Evolutionary conservation across 163 green algal genomes (phyloP).

Genomic region (Coccomyxa subellipsoidea): DNA sequence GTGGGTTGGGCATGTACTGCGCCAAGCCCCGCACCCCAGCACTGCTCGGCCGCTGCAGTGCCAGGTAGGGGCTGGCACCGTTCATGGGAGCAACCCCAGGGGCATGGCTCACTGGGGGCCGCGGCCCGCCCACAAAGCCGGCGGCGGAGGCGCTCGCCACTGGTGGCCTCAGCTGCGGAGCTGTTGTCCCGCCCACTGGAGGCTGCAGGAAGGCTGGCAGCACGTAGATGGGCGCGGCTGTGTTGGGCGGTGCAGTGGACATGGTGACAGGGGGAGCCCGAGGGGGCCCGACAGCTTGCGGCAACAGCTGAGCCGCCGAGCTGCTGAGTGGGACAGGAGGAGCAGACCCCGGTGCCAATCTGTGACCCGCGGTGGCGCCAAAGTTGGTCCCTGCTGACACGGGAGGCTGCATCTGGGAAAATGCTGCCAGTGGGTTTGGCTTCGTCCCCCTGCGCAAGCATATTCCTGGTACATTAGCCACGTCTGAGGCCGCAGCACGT

Average conservation of each 20-base stretch:
- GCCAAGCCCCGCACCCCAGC: no score
- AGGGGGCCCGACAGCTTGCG: not conserved
- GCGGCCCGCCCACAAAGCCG: not conserved
- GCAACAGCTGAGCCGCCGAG: not conserved
- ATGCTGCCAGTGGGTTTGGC: not conserved
- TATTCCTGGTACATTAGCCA: not conserved
- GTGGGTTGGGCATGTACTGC: no score
- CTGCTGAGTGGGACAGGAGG: not conserved
- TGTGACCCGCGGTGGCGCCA: not conserved
- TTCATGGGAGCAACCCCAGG: not conserved
- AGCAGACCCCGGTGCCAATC: not conserved
- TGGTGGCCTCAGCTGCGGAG: not conserved
- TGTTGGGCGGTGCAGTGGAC: not conserved
- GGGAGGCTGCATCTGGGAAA: not conserved
- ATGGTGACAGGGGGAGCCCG: not conserved
- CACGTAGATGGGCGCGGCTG: not conserved
- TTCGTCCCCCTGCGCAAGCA: not conserved
- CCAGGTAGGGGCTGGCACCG: not conserved
- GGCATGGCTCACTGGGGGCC: not conserved
- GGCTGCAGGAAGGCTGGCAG: not conserved
- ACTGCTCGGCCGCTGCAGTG: no score
- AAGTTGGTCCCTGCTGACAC: not conserved
- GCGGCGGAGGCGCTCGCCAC: not conserved
- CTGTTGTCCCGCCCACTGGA: not conserved
- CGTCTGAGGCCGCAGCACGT: no score